Evolutionary conservation across 192 early-diverging fungal genomes (phyloP).

Genomic region (Linderina pennispora): DNA sequence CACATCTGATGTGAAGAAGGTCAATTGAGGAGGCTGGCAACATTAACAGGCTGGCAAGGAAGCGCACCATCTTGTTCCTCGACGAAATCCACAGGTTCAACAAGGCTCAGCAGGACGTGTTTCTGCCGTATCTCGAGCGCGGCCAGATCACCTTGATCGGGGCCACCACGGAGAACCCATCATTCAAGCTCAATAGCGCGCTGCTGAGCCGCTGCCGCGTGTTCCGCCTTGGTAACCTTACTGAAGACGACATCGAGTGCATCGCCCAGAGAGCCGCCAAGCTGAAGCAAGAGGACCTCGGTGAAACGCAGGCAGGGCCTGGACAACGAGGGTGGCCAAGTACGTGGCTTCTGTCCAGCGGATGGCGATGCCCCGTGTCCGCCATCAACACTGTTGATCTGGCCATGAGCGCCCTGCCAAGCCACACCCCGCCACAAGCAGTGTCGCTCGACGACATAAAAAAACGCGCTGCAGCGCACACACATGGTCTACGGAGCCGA

Average conservation of each 20-base stretch:
- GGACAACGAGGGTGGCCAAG: conserved; percentile 21
- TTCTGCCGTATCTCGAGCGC: conserved; percentile 72
- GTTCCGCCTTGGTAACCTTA: conserved; percentile 65
- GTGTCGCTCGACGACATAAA: too few species aligned
- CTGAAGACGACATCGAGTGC: conserved; percentile 48
- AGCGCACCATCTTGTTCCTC: conserved; percentile 69
- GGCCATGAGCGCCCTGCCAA: conserved; percentile 23
- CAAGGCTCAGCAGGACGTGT: conserved; percentile 83
- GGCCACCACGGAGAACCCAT: conserved; percentile 79
- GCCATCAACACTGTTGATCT: conserved; percentile 30
- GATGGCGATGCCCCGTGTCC: not conserved
- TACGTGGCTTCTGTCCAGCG: conserved; percentile 29
- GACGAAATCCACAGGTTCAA: conserved; percentile 92
- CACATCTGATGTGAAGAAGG: conserved; percentile 58
- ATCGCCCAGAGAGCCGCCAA: conserved; percentile 57
- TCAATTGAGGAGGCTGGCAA: conserved; percentile 64
- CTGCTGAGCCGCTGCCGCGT: conserved; percentile 75
- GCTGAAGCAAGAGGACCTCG: conserved; percentile 47
- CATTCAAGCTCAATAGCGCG: conserved; percentile 77
- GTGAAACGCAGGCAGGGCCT: conserved; percentile 15
- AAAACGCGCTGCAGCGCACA: conserved; percentile 72
- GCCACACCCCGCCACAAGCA: too few species aligned
- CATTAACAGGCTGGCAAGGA: conserved; percentile 47
- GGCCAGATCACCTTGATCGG: conserved; percentile 65
- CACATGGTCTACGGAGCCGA: conserved; percentile 79